Base-by-base conservation (phyloP, 1,284 basidiomycete genomes). In the Clitocybe nebularis region DNA sequence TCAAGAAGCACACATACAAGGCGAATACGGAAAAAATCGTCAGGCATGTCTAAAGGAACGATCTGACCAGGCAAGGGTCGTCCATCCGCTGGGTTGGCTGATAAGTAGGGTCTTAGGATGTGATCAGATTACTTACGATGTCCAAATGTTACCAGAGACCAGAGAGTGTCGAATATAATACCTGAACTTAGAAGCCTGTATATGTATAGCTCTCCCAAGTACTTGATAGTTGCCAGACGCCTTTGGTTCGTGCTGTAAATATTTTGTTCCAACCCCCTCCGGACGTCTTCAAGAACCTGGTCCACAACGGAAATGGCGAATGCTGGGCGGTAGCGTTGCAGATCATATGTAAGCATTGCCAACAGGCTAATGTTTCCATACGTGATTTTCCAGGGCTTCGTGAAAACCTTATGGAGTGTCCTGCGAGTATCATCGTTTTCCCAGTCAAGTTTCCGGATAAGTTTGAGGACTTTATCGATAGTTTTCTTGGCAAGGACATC, bases 131-230 rank as follows among this genome's bases (percentile, higher is more conserved):
- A 77, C 92, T 68, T 51, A 95, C 91, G 82, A 70, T 98, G 94
- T 1, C 94, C 95, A 57, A 96, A 98, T 0, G 92, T 95, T n/a
- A 93, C 83, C 28, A 99, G 64, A 7, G 84, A 88, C 96, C 96
- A 99, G 1, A 99, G 68, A 0, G 85, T 89, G 57, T 99, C 94
- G 49, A 99, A 96, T 28, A 99, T 76, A 57, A 98, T 82, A 3
- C 82, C 74, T 5, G 91, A 93, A 53, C 87, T 88, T 55, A 99
- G 71, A 17, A 97, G 73, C n/a, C 95, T 81, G 61, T 96, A 98
- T 63, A 96, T 98, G 65, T 98, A 99, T 36, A 99, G 68, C 67
- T 99, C 96, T 36, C 95, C 96, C 2, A 99, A 77, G 62, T 94
- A 98, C 62, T 93, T 95, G 54, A 93, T 77, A 0, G 88, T 86